These are phyloP conservation scores for Diospyros lotus DNA, from an alignment of 148 eudicot species.

Conservation along the genomic window DNA sequence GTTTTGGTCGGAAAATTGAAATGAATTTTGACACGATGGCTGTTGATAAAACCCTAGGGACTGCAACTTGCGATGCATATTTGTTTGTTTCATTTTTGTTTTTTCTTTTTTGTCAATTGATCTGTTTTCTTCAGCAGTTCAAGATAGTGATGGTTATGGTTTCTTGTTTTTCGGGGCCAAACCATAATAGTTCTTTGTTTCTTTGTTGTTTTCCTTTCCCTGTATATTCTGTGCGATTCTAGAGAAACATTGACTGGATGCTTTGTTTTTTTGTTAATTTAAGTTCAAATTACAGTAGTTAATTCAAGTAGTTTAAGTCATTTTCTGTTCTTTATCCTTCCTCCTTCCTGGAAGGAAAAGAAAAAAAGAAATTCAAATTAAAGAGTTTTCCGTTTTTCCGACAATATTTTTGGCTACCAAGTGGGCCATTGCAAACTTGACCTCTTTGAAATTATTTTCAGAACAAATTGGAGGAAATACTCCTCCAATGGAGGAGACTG, in stretches of 20 bases:
- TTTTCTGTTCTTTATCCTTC: not conserved
- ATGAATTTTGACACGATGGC: not conserved
- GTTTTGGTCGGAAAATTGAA: not conserved
- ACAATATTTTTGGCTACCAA: not conserved
- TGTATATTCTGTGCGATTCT: no score
- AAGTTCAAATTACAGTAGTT: not conserved
- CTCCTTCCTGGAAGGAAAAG: not conserved
- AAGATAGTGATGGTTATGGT: no score
- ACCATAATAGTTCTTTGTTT: no score
- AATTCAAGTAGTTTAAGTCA: not conserved
- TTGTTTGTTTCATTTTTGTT: not conserved
- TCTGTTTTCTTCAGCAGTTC: no score
- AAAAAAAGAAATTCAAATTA: not conserved
- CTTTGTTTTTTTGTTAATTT: no score
- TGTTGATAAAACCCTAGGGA: slow-evolving; percentile 26
- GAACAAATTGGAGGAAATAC: slow-evolving; percentile 31
- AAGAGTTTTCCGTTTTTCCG: not conserved
- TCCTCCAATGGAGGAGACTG: slow-evolving; percentile 28
- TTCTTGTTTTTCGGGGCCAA: no score
- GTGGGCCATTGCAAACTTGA: not conserved
- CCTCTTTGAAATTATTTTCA: slow-evolving; percentile 19
- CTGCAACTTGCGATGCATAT: slow-evolving; percentile 6
- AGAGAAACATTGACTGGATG: no score
- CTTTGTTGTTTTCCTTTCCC: no score
- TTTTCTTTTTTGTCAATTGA: no score